Evolutionary conservation across 768 basidiomycete species (phyloP), one percentile per base, ranked within the genome.

Genomic region (Strobilomyces confusus): DNA sequence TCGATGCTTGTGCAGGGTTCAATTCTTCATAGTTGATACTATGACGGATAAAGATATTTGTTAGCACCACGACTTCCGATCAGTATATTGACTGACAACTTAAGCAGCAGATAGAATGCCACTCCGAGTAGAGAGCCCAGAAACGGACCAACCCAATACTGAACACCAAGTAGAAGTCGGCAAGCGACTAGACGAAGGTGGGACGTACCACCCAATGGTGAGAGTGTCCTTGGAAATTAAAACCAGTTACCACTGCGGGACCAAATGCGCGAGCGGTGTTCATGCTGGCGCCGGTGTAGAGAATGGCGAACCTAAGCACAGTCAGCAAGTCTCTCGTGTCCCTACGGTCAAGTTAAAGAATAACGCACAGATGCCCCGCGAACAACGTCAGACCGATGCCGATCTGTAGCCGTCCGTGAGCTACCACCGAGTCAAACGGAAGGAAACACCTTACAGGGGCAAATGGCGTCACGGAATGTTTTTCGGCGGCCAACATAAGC

Each of bases 81-180:
- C 9, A 22, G 42, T 42, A 43, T 15, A 34, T 22, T 23, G n/a
- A 69, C 73, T 58, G 56, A 77, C 76, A 60, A 71, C 63, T 87
- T 87, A 53, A 87, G 74, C 20, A 77, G 56, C 32, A 74, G 63
- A 63, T 87, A 90, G 59, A 88, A 76, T 7, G 62, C 75, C 15
- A 79, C 73, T 30, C 72, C 84, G 9, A 89, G 73, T 11, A 89
- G 63, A 6, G 83, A 76, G 32, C 88, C 87, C 20, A 89, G 72
- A 49, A 78, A 78, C 0, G 86, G 86, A 36, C 88, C 87, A 9
- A 87, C 69, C 86, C 85, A 86, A 61, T 86, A 86, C 82, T 86
- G 52, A 14, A 23, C 9, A n/a, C 58, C 20, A 25, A 34, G 58
- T 54, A 37, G 19, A 29, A 44, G 19, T 57, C 22, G 54, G 55